A percentile compares a stretch with the other conserved stretches of the same genome.
These are phyloP conservation scores for Penicillium sp. DNA, from an alignment of 2,329 filamentous ascomycete genomes.

Conservation along the genomic window DNA sequence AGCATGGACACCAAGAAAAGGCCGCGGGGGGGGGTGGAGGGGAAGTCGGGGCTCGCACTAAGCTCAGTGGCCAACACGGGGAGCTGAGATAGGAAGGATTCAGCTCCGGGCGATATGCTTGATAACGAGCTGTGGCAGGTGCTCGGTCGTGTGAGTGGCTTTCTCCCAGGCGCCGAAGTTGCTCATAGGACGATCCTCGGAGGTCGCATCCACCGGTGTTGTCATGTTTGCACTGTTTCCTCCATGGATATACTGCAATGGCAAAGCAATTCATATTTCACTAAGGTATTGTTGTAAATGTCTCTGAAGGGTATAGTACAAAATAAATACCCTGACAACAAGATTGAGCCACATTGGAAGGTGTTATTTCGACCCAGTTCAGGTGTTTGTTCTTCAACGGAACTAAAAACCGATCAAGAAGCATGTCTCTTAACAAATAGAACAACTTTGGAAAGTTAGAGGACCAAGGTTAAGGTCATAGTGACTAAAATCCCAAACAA, in stretches of 20 bases:
- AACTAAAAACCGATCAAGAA: too few species aligned
- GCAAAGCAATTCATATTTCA: too few species aligned
- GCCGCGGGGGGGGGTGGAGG: not conserved
- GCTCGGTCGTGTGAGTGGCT: slow-evolving; percentile 13
- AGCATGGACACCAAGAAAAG: slow-evolving; percentile 31
- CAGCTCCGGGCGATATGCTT: not conserved
- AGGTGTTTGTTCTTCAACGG: too few species aligned
- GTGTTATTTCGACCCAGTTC: too few species aligned
- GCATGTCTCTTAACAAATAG: too few species aligned
- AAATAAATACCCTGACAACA: too few species aligned
- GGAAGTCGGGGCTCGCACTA: not conserved
- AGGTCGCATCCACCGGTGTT: slow-evolving; percentile 2
- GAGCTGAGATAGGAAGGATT: not conserved
- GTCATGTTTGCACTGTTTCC: slow-evolving; percentile 16
- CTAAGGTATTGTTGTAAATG: too few species aligned
- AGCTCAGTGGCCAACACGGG: not conserved
- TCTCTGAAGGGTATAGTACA: too few species aligned
- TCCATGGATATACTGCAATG: too few species aligned
- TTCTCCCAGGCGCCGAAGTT: not conserved
- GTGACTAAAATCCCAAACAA: too few species aligned
- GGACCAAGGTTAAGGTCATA: not conserved
- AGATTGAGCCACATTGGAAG: too few species aligned
- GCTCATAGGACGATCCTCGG: slow-evolving; percentile 10
- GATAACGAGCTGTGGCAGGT: slow-evolving; percentile 21
- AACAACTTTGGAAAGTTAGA: not conserved